Evolutionary conservation across 805 yeast species (phyloP).

Genomic region (Millerozyma acaciae): DNA sequence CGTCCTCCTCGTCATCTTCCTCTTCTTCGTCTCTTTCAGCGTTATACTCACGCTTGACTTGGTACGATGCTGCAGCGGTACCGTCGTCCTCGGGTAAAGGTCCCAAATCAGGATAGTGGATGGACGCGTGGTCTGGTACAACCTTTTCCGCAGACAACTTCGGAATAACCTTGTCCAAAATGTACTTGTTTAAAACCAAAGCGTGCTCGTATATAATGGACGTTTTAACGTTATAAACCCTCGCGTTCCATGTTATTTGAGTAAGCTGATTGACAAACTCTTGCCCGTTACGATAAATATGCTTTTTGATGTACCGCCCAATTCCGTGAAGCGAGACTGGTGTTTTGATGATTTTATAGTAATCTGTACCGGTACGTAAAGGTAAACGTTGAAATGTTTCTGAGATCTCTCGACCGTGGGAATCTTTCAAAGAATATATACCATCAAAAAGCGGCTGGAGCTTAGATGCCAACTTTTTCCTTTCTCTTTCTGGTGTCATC

Average conservation of each 20-base stretch:
- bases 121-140: slow-evolving; percentile 29
- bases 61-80: background rate
- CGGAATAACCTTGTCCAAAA: slow-evolving; percentile 47
- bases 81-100: slow-evolving; percentile 54
- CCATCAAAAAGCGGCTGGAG: slow-evolving; percentile 34
- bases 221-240: slow-evolving; percentile 70
- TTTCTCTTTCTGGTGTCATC: slow-evolving; percentile 35
- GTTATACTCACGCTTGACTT: slow-evolving; percentile 8
- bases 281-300: slow-evolving; percentile 55
- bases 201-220: slow-evolving; percentile 70
- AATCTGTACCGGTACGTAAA: slow-evolving; percentile 65
- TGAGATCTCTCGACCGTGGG: slow-evolving; percentile 42
- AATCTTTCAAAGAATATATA: slow-evolving; percentile 38
- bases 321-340: slow-evolving; percentile 83
- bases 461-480: slow-evolving; percentile 32
- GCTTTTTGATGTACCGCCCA: slow-evolving; percentile 52
- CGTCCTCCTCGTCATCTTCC: slow-evolving; percentile 26
- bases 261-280: slow-evolving; percentile 74
- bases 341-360: slow-evolving; percentile 68
- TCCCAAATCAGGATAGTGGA: slow-evolving; percentile 64
- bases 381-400: slow-evolving; percentile 73
- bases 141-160: slow-evolving; percentile 40
- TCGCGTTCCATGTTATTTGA: slow-evolving; percentile 88
- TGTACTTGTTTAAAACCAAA: slow-evolving; percentile 48
- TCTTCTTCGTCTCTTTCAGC: slow-evolving; percentile 20